Base-by-base conservation (phyloP, 495 filamentous ascomycete species). In the Extremus antarcticus region DNA sequence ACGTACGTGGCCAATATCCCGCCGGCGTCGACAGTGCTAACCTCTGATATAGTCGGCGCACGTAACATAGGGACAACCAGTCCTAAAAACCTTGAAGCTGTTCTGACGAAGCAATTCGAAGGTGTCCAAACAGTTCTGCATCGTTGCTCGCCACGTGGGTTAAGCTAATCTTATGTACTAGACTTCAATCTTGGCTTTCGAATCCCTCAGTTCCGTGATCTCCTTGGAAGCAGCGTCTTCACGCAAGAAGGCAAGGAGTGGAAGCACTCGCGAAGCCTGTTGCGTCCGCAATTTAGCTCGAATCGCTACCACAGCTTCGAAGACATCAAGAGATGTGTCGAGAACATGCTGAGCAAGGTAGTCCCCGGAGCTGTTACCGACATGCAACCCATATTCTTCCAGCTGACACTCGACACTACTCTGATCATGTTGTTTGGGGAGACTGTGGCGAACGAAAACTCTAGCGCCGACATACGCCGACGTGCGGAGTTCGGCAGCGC, bases 171-270 rank as follows among this genome's bases (percentile, higher is more conserved):
- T 4, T 13, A 4, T 13, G 4, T 4, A 35, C 7, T 17, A 45
- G 41, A 45, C 4, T 45, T 45, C 20, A n/a, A 17, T 3, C 41
- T 45, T 8, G 41, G 41, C n/a, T 3, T 17, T 17, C 41, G 41
- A 45, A n/a, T 3, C 4, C 41, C 39, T 48, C 45, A 47, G 16
- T 76, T 82, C 43, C 63, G 63, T 21, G 71, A 76, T 13, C 57
- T 85, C 7, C 64, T 85, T 0, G 82, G 82, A 0, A 65, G 72
- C 55, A 76, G 79, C 0, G 85, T 94, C 54, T 90, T 91, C 68
- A 82, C 79, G 2, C 71, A 77, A 2, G 86, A 91, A 68, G 87
- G 86, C 0, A 64, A 70, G 1, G 73, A 73, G 3, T 91, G 87
- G 86, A 66, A 75, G 39, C 74, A 80, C 61, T 77, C 80, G 0